These are phyloP conservation scores for Nephromyces sp. DNA, from an alignment of 169 alveolate species.

Conservation along the genomic window DNA sequence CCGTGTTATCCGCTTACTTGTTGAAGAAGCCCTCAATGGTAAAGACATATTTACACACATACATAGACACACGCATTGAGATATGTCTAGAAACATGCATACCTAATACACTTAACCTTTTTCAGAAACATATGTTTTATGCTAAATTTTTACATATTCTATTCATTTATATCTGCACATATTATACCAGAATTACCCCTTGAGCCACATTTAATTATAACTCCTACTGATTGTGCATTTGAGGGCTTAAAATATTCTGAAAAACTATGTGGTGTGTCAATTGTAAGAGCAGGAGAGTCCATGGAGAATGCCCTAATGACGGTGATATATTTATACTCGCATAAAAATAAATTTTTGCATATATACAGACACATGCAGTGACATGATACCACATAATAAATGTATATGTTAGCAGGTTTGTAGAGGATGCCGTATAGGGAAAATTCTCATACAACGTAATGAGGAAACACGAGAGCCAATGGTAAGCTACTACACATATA, in stretches of 20 bases:
- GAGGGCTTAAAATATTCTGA: constrained; percentile 20
- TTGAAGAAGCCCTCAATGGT: constrained; percentile 42
- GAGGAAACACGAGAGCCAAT: constrained; percentile 32
- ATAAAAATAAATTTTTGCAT: not conserved
- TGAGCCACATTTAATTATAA: constrained; percentile 4
- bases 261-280: constrained; percentile 38
- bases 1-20: constrained; percentile 34
- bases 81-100: not conserved
- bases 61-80: not conserved
- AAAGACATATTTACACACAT: not conserved
- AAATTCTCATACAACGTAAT: constrained; percentile 38
- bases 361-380: no score
- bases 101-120: no score
- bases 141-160: no score
- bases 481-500: no score
- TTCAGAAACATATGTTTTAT: no score
- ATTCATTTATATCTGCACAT: no score
- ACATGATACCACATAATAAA: no score
- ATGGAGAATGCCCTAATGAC: constrained; percentile 39
- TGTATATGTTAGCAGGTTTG: constrained; percentile 21
- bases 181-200: constrained; percentile 34
- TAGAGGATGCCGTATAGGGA: constrained; percentile 41
- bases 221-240: constrained; percentile 17
- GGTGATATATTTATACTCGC: not conserved
- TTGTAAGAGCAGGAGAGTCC: constrained; percentile 45